These are phyloP conservation scores for Penicillium corylophilum DNA, from an alignment of 2,329 filamentous ascomycete genomes.

Conservation along the genomic window DNA sequence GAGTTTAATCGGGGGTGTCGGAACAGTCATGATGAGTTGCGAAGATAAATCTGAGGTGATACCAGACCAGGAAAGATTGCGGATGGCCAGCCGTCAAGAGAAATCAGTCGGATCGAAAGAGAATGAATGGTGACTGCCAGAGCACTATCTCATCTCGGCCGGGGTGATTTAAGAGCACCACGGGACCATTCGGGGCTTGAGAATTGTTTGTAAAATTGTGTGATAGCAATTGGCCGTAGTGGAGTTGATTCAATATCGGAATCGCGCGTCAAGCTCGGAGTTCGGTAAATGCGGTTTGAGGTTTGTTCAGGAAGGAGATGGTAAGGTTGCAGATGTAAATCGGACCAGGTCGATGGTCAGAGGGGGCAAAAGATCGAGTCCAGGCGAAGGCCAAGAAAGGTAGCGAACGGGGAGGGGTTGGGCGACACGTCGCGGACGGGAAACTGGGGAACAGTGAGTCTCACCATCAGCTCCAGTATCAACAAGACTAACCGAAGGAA, in stretches of 20 bases:
- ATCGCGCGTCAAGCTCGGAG: constrained; percentile 5
- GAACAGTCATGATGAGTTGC: constrained; percentile 62
- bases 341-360: neutral
- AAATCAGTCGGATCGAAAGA: constrained; percentile 15
- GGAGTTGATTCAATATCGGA: neutral
- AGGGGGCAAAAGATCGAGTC: neutral
- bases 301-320: neutral
- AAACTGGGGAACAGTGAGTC: constrained; percentile 9
- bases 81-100: constrained; percentile 27
- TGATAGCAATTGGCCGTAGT: neutral
- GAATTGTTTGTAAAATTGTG: neutral
- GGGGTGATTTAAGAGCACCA: constrained; percentile 1
- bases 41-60: constrained; percentile 18
- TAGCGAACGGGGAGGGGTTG: constrained; percentile 7
- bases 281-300: neutral
- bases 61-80: constrained; percentile 31
- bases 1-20: constrained; percentile 67
- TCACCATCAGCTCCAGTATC: neutral
- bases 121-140: constrained; percentile 33
- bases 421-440: constrained; percentile 16
- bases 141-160: constrained; percentile 37
- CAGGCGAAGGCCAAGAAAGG: neutral
- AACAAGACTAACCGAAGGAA: constrained; percentile 11
- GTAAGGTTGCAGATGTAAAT: neutral
- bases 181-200: neutral